Evolutionary conservation across 2,329 filamentous ascomycete genomes (phyloP).

Genomic region (Thelonectria rubi): DNA sequence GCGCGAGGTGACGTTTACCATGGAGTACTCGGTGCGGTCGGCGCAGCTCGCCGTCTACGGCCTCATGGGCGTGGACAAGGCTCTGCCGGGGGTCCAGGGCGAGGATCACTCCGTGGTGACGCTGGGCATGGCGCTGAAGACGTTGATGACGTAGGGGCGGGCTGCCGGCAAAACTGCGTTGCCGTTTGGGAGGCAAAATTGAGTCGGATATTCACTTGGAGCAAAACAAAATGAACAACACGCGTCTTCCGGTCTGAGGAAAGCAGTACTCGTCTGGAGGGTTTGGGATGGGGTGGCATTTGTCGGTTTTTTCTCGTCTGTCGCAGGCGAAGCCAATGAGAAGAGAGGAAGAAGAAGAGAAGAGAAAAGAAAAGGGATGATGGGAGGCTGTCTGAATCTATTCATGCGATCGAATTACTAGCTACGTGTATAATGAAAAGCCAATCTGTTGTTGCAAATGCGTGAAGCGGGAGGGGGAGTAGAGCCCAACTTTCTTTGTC

Average conservation of each 20-base stretch:
- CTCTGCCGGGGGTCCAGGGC: constrained; percentile 32
- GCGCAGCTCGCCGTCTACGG: constrained; percentile 41
- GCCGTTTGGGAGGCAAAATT: neutral
- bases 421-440: neutral
- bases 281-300: constrained; percentile 10
- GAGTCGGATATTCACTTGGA: neutral
- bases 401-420: neutral
- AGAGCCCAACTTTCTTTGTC: too few relatives aligned
- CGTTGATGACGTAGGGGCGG: constrained; percentile 37
- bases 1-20: constrained; percentile 41
- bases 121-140: constrained; percentile 41
- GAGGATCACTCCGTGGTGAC: constrained; percentile 38
- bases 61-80: constrained; percentile 37
- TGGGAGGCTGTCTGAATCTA: neutral
- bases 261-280: constrained; percentile 1
- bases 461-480: too few relatives aligned
- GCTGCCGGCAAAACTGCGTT: neutral
- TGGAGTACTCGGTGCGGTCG: constrained; percentile 42
- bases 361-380: neutral
- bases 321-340: neutral
- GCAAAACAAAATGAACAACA: constrained; percentile 1
- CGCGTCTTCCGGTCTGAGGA: neutral
- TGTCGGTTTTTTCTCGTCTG: constrained; percentile 10
- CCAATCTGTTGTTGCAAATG: neutral
- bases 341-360: too few relatives aligned